A percentile compares a stretch with the other conserved stretches of the same genome.
Evolutionary conservation across 148 eudicot species (phyloP).

Genomic region (Amaranthus cruentus): DNA sequence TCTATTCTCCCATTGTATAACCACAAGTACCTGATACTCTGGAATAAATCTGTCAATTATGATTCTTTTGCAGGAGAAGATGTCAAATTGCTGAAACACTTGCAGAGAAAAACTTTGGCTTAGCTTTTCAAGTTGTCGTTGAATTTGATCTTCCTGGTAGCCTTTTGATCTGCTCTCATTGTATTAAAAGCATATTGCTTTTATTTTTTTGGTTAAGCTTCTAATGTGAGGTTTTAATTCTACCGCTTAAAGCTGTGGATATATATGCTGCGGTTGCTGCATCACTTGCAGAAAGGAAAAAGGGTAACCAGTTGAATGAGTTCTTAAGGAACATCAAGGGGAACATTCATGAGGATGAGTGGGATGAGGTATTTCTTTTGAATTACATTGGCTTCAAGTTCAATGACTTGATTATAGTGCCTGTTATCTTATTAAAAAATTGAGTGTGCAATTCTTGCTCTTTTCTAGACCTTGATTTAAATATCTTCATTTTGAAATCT

Average conservation of each 20-base stretch:
- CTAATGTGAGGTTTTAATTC: constrained; percentile 17
- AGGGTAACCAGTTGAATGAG: constrained; percentile 81
- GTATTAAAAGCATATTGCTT: neutral
- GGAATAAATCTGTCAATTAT: neutral
- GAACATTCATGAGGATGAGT: constrained; percentile 81
- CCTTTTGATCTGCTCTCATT: neutral
- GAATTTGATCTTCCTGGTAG: constrained; percentile 89
- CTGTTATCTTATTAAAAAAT: neutral
- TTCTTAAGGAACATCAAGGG: constrained; percentile 90
- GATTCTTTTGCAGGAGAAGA: constrained; percentile 67
- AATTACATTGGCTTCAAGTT: neutral
- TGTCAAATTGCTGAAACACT: constrained; percentile 91
- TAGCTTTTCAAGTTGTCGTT: constrained; percentile 81
- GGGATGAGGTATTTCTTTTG: constrained; percentile 73
- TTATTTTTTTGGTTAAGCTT: constrained; percentile 10
- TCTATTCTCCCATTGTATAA: neutral
- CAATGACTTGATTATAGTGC: neutral
- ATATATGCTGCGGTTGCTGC: constrained; percentile 99
- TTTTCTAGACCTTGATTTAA: too few relatives aligned
- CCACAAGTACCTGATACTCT: constrained; percentile 1
- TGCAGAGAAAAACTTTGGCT: constrained; percentile 87
- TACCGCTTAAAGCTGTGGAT: constrained; percentile 64
- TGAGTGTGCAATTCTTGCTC: neutral
- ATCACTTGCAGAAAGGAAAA: constrained; percentile 97
- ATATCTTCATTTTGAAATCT: too few relatives aligned